These are phyloP conservation scores for Penicillium sp. DNA, from an alignment of 2,329 filamentous ascomycete species.

Conservation along the genomic window DNA sequence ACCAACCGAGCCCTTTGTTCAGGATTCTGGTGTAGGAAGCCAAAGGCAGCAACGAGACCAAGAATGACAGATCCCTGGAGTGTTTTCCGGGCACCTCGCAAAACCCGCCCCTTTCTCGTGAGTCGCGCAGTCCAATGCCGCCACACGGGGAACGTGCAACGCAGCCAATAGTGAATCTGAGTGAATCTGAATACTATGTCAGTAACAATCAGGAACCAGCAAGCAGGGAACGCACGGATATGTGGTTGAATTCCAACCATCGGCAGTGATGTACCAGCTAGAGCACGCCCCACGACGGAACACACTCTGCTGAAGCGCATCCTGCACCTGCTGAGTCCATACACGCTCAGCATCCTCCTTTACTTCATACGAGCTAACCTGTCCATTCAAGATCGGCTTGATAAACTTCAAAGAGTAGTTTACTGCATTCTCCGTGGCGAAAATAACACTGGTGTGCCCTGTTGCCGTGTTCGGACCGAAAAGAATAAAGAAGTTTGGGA, in stretches of 20 bases:
- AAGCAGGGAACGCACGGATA: constrained; percentile 35
- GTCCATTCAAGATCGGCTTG: constrained; percentile 44
- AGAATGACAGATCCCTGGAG: constrained; percentile 17
- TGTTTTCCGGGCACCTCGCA: constrained; percentile 18
- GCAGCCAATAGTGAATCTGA: constrained; percentile 45
- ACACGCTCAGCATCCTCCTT: constrained; percentile 42
- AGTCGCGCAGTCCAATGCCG: constrained; percentile 47
- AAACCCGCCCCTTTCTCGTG: constrained; percentile 41
- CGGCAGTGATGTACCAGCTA: constrained; percentile 44
- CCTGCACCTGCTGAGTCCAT: constrained; percentile 44
- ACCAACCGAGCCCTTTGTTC: constrained; percentile 6
- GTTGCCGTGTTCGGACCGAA: constrained; percentile 57
- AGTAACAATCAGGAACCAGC: constrained; percentile 1
- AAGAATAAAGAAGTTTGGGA: constrained; percentile 58
- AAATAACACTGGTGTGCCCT: constrained; percentile 53
- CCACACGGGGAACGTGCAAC: constrained; percentile 48
- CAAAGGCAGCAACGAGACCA: constrained; percentile 13
- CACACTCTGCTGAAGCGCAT: constrained; percentile 39
- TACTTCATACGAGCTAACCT: constrained; percentile 41
- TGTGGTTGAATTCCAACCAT: constrained; percentile 44
- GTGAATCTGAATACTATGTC: constrained; percentile 32
- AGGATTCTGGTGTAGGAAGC: constrained; percentile 13
- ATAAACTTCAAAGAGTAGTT: constrained; percentile 54
- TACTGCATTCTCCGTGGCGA: constrained; percentile 54
- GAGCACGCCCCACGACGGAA: constrained; percentile 42